Conservation (phyloP, 176 grass and related monocot genomes). For the Cymbopogon citratus region DNA sequence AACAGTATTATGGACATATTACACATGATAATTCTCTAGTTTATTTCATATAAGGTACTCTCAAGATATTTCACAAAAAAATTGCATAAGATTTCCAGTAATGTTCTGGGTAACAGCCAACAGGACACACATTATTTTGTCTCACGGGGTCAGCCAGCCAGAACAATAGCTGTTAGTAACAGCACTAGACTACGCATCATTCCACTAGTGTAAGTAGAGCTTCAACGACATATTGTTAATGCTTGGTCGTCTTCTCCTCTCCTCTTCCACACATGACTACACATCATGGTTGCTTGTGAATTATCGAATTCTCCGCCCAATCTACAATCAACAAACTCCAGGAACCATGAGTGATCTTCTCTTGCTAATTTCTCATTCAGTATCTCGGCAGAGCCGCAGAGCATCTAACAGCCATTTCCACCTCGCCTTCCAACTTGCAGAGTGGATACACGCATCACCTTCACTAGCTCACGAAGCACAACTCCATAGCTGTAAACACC, state of each 20-base stretch:
- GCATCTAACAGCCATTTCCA: slow-evolving; percentile 24
- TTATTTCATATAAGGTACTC: too few relatives aligned
- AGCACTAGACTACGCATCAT: neutral
- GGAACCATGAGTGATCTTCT: slow-evolving; percentile 29
- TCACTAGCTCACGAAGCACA: slow-evolving; percentile 52
- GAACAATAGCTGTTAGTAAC: neutral
- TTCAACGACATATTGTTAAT: slow-evolving; percentile 34
- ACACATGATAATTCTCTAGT: too few relatives aligned
- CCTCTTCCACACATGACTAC: slow-evolving; percentile 41
- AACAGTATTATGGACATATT: neutral
- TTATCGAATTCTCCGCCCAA: slow-evolving; percentile 27
- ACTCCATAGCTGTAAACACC: slow-evolving; percentile 34
- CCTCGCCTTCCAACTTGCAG: slow-evolving; percentile 3
- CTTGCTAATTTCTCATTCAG: slow-evolving; percentile 31
- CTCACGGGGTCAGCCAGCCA: neutral
- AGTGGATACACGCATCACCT: slow-evolving; percentile 31
- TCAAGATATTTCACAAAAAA: neutral
- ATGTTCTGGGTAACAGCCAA: neutral
- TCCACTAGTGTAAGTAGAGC: slow-evolving; percentile 2
- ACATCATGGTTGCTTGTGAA: slow-evolving; percentile 25
- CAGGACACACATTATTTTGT: neutral
- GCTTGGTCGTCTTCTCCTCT: slow-evolving; percentile 31
- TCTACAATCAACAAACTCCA: slow-evolving; percentile 33
- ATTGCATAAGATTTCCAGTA: neutral
- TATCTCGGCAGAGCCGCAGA: neutral